Conservation (phyloP, 805 yeast species). For the Candida namnaoensis region DNA sequence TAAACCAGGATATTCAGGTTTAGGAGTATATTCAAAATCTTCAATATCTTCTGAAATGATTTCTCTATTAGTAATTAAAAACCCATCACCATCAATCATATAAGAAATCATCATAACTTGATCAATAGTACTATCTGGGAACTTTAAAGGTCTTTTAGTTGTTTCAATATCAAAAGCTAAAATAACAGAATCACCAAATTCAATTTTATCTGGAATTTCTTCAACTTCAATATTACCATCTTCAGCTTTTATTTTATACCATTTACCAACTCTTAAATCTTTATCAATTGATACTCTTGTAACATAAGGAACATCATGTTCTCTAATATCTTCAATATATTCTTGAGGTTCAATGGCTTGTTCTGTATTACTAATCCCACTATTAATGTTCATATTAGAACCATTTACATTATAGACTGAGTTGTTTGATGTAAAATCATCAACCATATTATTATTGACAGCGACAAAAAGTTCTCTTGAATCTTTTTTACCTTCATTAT, state of each 20-base stretch:
- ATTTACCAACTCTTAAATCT: constrained; percentile 84
- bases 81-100: constrained; percentile 98
- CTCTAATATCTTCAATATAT: constrained; percentile 72
- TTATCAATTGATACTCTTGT: constrained; percentile 93
- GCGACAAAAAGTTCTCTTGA: constrained; percentile 62
- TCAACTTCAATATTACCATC: constrained; percentile 44
- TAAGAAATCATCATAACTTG: constrained; percentile 98
- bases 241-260: constrained; percentile 76
- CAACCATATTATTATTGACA: constrained; percentile 27
- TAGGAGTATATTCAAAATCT: constrained; percentile 96
- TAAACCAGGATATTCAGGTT: constrained; percentile 87
- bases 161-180: constrained; percentile 97
- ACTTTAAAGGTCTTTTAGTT: constrained; percentile 90
- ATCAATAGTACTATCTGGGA: constrained; percentile 87
- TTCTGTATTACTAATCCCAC: constrained; percentile 3
- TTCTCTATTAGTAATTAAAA: constrained; percentile 85
- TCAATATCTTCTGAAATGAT: constrained; percentile 91
- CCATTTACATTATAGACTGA: constrained; percentile 8
- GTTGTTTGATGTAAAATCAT: constrained; percentile 8
- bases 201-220: constrained; percentile 67
- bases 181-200: constrained; percentile 96
- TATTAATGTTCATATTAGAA: constrained; percentile 2
- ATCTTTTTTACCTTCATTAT: constrained; percentile 53
- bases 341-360: constrained; percentile 45
- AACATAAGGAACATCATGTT: constrained; percentile 94